Conservation (phyloP, 495 filamentous ascomycete genomes). For the Friedmanniomyces endolithicus region DNA sequence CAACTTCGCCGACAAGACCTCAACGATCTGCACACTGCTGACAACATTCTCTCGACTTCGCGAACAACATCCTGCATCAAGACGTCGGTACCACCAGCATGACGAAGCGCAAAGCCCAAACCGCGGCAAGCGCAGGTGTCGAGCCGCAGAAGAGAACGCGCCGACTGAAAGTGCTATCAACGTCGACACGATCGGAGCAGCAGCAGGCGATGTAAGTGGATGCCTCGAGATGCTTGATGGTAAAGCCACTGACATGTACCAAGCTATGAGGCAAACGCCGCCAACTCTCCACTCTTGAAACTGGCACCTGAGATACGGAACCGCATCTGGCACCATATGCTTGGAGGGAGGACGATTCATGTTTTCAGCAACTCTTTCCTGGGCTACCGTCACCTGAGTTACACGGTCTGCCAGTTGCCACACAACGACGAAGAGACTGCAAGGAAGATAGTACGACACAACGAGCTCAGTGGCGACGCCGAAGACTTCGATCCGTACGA, state of each 20-base stretch:
- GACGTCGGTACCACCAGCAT: not conserved
- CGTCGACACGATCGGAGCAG: not conserved
- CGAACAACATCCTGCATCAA: not conserved
- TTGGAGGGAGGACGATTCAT: constrained; percentile 3
- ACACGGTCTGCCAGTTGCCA: not conserved
- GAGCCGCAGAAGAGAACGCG: not conserved
- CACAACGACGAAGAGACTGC: not conserved
- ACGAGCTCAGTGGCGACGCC: not conserved
- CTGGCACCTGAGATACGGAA: constrained; percentile 7
- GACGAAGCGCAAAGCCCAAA: not conserved
- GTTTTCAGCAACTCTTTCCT: not conserved
- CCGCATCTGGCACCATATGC: constrained; percentile 1
- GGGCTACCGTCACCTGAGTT: not conserved
- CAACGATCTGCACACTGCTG: not conserved
- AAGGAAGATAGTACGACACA: not conserved
- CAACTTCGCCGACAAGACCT: not conserved
- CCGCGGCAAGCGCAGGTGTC: not conserved
- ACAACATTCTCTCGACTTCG: not conserved
- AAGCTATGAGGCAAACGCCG: not conserved
- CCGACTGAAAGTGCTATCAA: not conserved
- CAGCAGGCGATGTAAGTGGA: not conserved
- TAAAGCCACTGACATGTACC: no score
- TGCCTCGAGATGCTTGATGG: no score
- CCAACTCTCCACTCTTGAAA: constrained; percentile 1
- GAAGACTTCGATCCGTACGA: not conserved